phyloP scores from a whole-genome alignment of 2,329 filamentous ascomycete species.

The Cercospora sesami region DNA sequence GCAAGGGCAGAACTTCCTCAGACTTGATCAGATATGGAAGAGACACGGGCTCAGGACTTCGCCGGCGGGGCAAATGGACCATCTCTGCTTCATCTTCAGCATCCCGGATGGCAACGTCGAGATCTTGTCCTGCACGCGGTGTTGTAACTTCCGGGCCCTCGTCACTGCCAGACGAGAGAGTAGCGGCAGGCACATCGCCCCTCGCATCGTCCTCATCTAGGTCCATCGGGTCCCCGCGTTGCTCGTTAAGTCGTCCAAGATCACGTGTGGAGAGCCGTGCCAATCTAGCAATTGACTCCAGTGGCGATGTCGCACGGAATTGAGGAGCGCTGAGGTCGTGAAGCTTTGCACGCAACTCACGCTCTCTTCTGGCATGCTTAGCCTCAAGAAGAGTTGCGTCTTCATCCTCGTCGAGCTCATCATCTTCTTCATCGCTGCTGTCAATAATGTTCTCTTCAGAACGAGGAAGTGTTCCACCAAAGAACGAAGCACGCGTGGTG shows the following conservation, averaged over 20 bases:
- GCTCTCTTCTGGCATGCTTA: constrained; percentile 49
- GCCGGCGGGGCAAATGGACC: constrained; percentile 29
- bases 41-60: constrained; percentile 44
- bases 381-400: constrained; percentile 50
- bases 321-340: constrained; percentile 46
- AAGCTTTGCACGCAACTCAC: constrained; percentile 46
- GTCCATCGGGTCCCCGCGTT: constrained; percentile 33
- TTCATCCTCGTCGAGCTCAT: constrained; percentile 51
- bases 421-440: constrained; percentile 45
- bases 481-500: constrained; percentile 38
- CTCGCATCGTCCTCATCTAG: constrained; percentile 23
- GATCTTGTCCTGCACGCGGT: constrained; percentile 36
- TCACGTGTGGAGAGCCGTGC: constrained; percentile 41
- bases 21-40: constrained; percentile 49
- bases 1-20: constrained; percentile 38
- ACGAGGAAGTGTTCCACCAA: constrained; percentile 33
- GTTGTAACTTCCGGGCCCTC: constrained; percentile 37
- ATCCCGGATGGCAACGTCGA: constrained; percentile 30
- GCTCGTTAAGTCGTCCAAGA: constrained; percentile 30
- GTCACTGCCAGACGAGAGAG: constrained; percentile 34
- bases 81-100: constrained; percentile 24
- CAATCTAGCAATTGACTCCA: constrained; percentile 47
- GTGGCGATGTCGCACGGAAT: constrained; percentile 46
- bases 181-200: constrained; percentile 23
- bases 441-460: constrained; percentile 31